Conservation (phyloP, 306 rosid genomes). For the Corylus americana region DNA sequence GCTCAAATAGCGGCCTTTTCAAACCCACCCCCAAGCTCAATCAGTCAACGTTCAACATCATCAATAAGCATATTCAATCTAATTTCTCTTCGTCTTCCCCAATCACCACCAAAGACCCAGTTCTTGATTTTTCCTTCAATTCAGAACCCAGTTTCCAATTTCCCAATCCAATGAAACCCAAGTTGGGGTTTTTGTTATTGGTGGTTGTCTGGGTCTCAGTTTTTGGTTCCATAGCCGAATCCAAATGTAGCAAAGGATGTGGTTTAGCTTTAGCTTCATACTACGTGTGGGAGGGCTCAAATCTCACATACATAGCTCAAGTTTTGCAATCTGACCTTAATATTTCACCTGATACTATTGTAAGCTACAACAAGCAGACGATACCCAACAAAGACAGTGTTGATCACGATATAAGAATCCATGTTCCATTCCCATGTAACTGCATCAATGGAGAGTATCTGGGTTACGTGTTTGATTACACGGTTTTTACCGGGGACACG, state of each 20-base stretch:
- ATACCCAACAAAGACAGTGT: constrained; percentile 16
- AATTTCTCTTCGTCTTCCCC: neutral
- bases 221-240: constrained; percentile 32
- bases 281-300: neutral
- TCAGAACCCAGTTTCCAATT: neutral
- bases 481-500: constrained; percentile 29
- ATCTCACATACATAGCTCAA: constrained; percentile 2
- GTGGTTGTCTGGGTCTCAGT: constrained; percentile 27
- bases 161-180: constrained; percentile 44
- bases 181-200: constrained; percentile 19
- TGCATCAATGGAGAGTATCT: constrained; percentile 53
- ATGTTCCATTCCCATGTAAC: constrained; percentile 59
- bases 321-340: constrained; percentile 28
- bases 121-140: neutral
- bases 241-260: constrained; percentile 57
- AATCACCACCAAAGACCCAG: neutral
- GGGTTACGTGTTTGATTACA: constrained; percentile 59
- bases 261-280: constrained; percentile 68
- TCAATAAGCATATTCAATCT: neutral
- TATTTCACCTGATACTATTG: constrained; percentile 11
- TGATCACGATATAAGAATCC: neutral
- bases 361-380: constrained; percentile 32
- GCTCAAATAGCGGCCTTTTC: neutral
- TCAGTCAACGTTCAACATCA: constrained; percentile 4
- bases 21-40: neutral